Evolutionary conservation across 2,329 filamentous ascomycete genomes (phyloP).

Genomic region (Phyllachora maydis): DNA sequence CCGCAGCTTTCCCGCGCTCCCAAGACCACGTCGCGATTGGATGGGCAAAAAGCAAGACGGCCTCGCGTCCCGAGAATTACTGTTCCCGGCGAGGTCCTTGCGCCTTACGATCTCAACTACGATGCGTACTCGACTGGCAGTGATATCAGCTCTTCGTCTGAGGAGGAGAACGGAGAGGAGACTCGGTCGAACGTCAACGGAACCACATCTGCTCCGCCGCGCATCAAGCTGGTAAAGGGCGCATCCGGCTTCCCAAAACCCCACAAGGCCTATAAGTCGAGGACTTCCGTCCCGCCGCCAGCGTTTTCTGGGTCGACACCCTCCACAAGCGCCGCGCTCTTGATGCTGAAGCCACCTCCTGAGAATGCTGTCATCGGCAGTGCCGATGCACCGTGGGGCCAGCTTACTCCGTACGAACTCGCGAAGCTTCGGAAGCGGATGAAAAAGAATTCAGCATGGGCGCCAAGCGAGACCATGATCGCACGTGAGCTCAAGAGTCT

Average conservation of each 20-base stretch:
- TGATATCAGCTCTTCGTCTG: slow-evolving; percentile 30
- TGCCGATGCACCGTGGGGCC: slow-evolving; percentile 41
- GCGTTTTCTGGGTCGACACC: slow-evolving; percentile 5
- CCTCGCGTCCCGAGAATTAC: slow-evolving; percentile 35
- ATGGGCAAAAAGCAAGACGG: slow-evolving; percentile 22
- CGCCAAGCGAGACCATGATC: slow-evolving; percentile 71
- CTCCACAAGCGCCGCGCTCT: slow-evolving; percentile 17
- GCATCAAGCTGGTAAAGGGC: slow-evolving; percentile 25
- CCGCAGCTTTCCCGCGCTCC: slow-evolving; percentile 26
- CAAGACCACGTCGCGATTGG: slow-evolving; percentile 23
- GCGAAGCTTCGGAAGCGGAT: slow-evolving; percentile 59
- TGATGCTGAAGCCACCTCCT: slow-evolving; percentile 32
- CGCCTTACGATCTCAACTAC: slow-evolving; percentile 43
- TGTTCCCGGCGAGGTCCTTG: slow-evolving; percentile 43
- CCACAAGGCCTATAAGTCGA: slow-evolving; percentile 21
- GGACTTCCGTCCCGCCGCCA: slow-evolving; percentile 6
- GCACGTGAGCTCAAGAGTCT: slow-evolving; percentile 53
- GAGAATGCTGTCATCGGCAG: slow-evolving; percentile 37
- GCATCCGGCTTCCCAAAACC: slow-evolving; percentile 6
- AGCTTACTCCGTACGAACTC: slow-evolving; percentile 42
- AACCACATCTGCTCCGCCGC: slow-evolving; percentile 14
- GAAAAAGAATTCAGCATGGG: slow-evolving; percentile 84
- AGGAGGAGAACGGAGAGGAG: slow-evolving; percentile 21
- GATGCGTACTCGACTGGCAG: slow-evolving; percentile 32
- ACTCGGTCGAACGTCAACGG: no score